phyloP scores from a whole-genome alignment of 371 early-diverging fungal species.

The Saksenaea vasiformis region DNA sequence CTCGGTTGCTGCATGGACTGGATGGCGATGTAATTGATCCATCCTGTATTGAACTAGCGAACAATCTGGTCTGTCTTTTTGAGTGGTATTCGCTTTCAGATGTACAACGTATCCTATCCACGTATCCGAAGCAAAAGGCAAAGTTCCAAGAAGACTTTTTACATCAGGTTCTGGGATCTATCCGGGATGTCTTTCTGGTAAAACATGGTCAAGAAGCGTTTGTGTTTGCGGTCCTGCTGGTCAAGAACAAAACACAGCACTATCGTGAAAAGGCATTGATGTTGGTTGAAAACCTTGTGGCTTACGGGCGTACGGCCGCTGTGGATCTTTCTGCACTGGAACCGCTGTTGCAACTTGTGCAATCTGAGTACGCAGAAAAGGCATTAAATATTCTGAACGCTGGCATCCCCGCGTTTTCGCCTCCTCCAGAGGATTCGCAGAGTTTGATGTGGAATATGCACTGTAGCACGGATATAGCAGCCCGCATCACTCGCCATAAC shows the following conservation, averaged over 20 bases:
- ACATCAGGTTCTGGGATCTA: constrained; percentile 59
- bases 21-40: constrained; percentile 32
- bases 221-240: constrained; percentile 62
- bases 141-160: constrained; percentile 76
- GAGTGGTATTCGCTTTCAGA: constrained; percentile 52
- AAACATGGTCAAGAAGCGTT: constrained; percentile 63
- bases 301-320: constrained; percentile 24
- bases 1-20: constrained; percentile 68
- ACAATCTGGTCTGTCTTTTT: constrained; percentile 52
- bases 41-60: constrained; percentile 41
- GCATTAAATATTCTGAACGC: constrained; percentile 73
- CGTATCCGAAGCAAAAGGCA: constrained; percentile 68
- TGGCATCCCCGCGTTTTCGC: constrained; percentile 47
- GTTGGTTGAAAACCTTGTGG: constrained; percentile 66
- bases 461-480: constrained; percentile 15
- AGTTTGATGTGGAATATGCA: neutral
- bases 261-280: constrained; percentile 69
- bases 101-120: constrained; percentile 56
- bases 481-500: constrained; percentile 47
- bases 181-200: constrained; percentile 70
- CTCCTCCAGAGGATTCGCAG: constrained; percentile 9
- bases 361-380: constrained; percentile 65
- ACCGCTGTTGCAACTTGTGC: constrained; percentile 61
- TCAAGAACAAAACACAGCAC: constrained; percentile 62
- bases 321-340: constrained; percentile 50